phyloP scores from a whole-genome alignment of 2,329 filamentous ascomycete genomes.

The Tolypocladium sp. region DNA sequence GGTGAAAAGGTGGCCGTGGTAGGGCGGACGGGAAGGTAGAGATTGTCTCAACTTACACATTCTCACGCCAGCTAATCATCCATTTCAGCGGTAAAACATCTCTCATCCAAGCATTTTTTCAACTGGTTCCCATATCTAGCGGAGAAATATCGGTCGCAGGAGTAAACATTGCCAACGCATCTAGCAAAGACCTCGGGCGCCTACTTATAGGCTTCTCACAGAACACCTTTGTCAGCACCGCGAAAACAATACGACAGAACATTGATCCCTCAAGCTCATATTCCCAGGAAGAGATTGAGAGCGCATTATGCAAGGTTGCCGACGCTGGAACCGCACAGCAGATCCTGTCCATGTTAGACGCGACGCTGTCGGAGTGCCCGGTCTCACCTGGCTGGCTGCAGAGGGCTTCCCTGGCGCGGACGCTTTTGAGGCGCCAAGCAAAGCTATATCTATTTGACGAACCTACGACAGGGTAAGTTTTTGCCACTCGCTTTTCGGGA shows the following conservation, averaged over 20 bases:
- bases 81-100: neutral
- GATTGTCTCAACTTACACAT: too few species aligned
- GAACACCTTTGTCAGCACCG: neutral
- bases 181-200: neutral
- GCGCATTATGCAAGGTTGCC: neutral
- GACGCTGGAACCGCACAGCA: neutral
- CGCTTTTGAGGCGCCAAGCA: neutral
- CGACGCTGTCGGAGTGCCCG: neutral
- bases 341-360: neutral
- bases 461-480: neutral
- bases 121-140: neutral
- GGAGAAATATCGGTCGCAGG: neutral
- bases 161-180: neutral
- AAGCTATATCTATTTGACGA: neutral
- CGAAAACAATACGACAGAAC: neutral
- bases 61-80: neutral
- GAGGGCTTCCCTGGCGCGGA: neutral
- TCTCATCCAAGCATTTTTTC: neutral
- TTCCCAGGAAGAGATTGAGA: neutral
- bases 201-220: neutral
- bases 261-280: neutral
- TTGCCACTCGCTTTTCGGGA: neutral
- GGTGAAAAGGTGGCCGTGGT: neutral
- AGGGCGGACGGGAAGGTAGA: neutral
- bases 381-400: neutral